Base-by-base conservation (phyloP, 2,329 filamentous ascomycete species). In the Onygenales sp. region DNA sequence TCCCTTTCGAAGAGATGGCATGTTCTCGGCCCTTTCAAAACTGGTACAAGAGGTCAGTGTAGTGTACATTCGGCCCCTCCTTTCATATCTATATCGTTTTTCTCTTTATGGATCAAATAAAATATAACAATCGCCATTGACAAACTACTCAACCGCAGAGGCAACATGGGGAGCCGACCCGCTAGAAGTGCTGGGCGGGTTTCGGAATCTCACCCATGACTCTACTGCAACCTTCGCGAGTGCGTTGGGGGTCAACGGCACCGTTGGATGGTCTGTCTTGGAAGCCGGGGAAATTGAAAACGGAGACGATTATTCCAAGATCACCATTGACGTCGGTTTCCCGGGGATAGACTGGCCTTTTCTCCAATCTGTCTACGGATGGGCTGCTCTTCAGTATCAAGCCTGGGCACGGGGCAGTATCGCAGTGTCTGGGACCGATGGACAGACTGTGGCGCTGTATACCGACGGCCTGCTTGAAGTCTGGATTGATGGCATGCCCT, bases 121-220 rank as follows among this genome's bases (percentile, higher is more conserved):
- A 27, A 27, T 27, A 27, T 5, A 27, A 39, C 13, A 39, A 39
- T 39, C 36, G 5, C 27, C 37, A 10, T 36, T n/a, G 9, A 13
- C 14, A 46, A n/a, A 14, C 8, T 46, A 39, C 43, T 42, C 32
- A 51, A 51, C 27, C 36, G 14, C 54, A 81, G 80, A 82, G 66
- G 77, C 77, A 21, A 67, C 76, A 31, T 83, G 79, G 79, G 79
- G 79, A 40, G 74, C 79, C 34, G 80, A 83, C 66, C 80, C 79
- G 39, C 67, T 82, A 42, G 78, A 81, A 57, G 65, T 64, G 52
- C 58, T 71, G 51, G 79, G 79, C 42, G 79, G 79, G 42, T 82
- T 82, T 60, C 69, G 66, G 52, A 65, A 64, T 37, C 64, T 81
- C 33, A 57, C 65, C 9, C 9, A 27, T 21, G 66, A 77, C 61